Evolutionary conservation across 129 eudicot genomes (phyloP).

Genomic region (Pittosporum tobira): DNA sequence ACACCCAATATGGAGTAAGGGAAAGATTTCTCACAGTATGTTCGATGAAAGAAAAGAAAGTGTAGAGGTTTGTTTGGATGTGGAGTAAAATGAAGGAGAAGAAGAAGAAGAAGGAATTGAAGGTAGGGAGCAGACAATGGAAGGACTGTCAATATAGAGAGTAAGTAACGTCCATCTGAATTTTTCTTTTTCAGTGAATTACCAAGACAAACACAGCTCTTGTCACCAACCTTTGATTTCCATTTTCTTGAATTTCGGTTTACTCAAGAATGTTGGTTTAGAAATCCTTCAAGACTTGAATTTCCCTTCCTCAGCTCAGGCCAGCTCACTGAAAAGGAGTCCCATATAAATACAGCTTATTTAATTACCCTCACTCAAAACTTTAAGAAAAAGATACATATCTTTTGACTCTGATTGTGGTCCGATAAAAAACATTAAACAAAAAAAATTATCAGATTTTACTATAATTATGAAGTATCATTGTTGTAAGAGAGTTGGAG

Average conservation of each 20-base stretch:
- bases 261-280: neutral
- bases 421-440: too few species aligned
- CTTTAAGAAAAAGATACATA: too few species aligned
- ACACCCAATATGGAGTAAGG: neutral
- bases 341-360: too few species aligned
- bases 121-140: neutral
- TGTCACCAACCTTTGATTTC: slow-evolving; percentile 3
- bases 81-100: slow-evolving; percentile 5
- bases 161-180: slow-evolving; percentile 29
- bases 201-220: slow-evolving; percentile 4
- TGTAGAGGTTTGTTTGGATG: slow-evolving; percentile 6
- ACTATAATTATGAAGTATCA: too few species aligned
- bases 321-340: too few species aligned
- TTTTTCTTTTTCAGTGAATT: slow-evolving; percentile 7
- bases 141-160: slow-evolving; percentile 22
- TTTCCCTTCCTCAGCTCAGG: neutral
- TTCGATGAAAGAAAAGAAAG: neutral
- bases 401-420: too few species aligned
- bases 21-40: slow-evolving; percentile 6
- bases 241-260: slow-evolving; percentile 10
- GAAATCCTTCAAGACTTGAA: neutral
- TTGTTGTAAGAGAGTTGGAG: too few species aligned
- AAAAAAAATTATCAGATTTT: too few species aligned
- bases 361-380: too few species aligned
- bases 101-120: neutral